Percentiles rank a stretch among this genome's conserved stretches.
Conservation (phyloP, 2,329 filamentous ascomycete genomes). For the Cryoendolithus antarcticus region DNA sequence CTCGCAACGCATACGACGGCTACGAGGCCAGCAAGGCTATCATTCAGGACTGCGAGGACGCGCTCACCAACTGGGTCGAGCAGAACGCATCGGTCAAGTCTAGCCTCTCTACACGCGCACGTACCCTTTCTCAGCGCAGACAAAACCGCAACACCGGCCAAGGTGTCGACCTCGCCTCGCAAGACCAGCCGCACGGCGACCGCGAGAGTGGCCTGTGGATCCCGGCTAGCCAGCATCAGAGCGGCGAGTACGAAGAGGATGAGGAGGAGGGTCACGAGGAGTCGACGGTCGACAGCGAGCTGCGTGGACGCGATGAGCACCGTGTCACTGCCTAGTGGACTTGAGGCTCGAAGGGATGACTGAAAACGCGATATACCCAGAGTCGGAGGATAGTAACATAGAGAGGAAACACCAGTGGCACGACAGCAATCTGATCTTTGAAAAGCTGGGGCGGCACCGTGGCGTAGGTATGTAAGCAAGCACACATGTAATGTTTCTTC, state of each 20-base stretch:
- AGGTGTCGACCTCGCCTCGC: slow-evolving; percentile 68
- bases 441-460: no score
- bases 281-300: slow-evolving; percentile 27
- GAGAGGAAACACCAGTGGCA: no score
- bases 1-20: slow-evolving; percentile 86
- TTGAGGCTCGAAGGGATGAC: no score
- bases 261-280: slow-evolving; percentile 52
- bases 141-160: slow-evolving; percentile 54
- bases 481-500: no score
- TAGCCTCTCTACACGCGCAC: slow-evolving; percentile 75
- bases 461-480: no score
- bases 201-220: slow-evolving; percentile 72
- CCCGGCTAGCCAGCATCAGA: slow-evolving; percentile 55
- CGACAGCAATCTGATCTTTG: no score
- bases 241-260: slow-evolving; percentile 49
- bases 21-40: slow-evolving; percentile 98
- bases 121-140: slow-evolving; percentile 76
- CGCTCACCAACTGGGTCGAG: slow-evolving; percentile 91
- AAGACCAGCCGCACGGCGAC: slow-evolving; percentile 64
- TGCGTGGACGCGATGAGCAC: slow-evolving; percentile 37
- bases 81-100: slow-evolving; percentile 80
- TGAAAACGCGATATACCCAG: slow-evolving; percentile 1
- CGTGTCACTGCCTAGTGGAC: slow-evolving; percentile 10
- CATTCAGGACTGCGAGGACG: slow-evolving; percentile 97
- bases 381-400: no score